Evolutionary conservation across 768 basidiomycete genomes (phyloP), one percentile per base, ranked within the genome.

Genomic region (Sistotremastrum suecicum): DNA sequence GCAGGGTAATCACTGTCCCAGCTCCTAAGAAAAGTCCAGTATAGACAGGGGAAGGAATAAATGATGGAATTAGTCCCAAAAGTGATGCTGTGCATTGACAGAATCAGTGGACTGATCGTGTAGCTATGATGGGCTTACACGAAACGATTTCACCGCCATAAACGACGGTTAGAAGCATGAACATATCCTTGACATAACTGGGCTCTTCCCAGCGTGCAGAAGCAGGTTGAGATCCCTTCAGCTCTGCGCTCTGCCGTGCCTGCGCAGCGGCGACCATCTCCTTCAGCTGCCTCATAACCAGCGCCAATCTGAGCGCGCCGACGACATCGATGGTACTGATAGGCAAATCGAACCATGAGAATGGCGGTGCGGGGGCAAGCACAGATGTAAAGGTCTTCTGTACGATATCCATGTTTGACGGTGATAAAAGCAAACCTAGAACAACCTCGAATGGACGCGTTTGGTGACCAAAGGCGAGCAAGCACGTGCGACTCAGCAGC

Each of bases 111-210:
- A 28, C 20, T 20, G 1, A 3, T 36, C 10, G 37, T 40, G 10
- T 36, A 36, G 31, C 12, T 10, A 11, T 28, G 35, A 30, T 7
- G 30, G 46, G 60, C 74, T 46, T 54, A 83, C 83, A 73, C 45
- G 69, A 68, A 41, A 83, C 63, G 2, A 75, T 76, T 60, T 87
- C 82, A n/a, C 85, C 85, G 6, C 83, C 84, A 54, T 77, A 86
- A 1, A 86, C 83, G 31, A 87, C 76, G 9, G 75, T 61, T 33
- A 83, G 62, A 3, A 77, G 77, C 0, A 80, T 69, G 4, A 69
- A 58, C 11, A 72, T 57, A 51, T 74, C 75, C 54, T 76, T 72
- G 34, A 70, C 66, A 50, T 82, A 78, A 3, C 80, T 79, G 10
- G 63, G 64, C 37, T 65, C 59, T 31, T 43, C 52, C 78, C 80